Conservation (phyloP, 768 basidiomycete genomes). For the Lentinula lateritia region DNA sequence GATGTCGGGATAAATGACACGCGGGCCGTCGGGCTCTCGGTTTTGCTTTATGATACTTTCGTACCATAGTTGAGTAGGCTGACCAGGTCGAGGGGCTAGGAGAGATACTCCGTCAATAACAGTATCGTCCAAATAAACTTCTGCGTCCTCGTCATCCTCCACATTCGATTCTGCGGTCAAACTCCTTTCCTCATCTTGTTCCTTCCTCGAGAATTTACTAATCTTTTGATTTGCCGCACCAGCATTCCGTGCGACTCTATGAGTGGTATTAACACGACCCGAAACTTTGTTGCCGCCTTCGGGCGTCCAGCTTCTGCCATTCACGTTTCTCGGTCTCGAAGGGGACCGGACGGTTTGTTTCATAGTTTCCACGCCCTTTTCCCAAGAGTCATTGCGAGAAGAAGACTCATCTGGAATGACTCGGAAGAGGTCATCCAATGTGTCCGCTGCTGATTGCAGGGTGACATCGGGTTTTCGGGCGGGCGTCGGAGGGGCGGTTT, state of each 20-base stretch:
- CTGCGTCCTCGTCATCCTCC: not conserved
- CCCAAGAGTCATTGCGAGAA: not conserved
- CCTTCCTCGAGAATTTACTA: too few species aligned
- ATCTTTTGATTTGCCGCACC: not conserved
- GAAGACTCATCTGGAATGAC: not conserved
- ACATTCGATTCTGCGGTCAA: not conserved
- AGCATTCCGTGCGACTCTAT: not conserved
- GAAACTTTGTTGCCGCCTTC: not conserved
- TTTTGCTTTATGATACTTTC: not conserved
- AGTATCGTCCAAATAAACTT: not conserved
- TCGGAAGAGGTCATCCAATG: not conserved
- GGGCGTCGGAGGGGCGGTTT: not conserved
- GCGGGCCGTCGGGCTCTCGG: not conserved
- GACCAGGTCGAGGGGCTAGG: not conserved
- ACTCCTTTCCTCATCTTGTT: not conserved
- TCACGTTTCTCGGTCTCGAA: not conserved
- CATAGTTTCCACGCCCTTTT: not conserved
- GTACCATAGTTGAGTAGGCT: not conserved
- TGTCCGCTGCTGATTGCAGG: not conserved
- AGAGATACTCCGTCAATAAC: slow-evolving; percentile 2
- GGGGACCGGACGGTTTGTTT: not conserved
- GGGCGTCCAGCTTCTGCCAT: not conserved
- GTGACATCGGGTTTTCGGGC: not conserved
- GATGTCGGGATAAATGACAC: not conserved
- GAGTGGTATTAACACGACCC: not conserved